These are phyloP conservation scores for Oidium heveae DNA, from an alignment of 2,329 filamentous ascomycete species.

Conservation along the genomic window DNA sequence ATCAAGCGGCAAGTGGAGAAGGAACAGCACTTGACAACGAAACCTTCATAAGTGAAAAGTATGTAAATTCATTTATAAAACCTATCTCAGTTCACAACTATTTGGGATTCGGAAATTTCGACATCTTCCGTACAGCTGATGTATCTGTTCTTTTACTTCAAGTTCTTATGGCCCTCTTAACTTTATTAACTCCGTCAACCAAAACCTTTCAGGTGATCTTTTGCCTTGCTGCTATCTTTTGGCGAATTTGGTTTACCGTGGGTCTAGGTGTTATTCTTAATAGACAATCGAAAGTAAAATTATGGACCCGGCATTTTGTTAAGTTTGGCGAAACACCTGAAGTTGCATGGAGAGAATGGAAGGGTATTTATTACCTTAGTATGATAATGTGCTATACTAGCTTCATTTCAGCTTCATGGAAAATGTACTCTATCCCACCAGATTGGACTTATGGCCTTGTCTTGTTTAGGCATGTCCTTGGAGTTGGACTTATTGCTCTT, in stretches of 20 bases:
- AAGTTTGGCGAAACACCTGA: conserved; percentile 79
- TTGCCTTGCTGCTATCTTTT: conserved; percentile 51
- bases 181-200: conserved; percentile 54
- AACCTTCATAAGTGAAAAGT: conserved; percentile 1
- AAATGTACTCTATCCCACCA: conserved; percentile 71
- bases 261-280: conserved; percentile 71
- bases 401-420: conserved; percentile 81
- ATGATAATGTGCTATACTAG: conserved; percentile 75
- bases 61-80: conserved; percentile 10
- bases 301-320: conserved; percentile 92
- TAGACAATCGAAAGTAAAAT: conserved; percentile 68
- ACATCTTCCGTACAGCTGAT: conserved; percentile 72
- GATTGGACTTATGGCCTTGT: conserved; percentile 77
- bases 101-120: conserved; percentile 59
- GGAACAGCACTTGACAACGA: conserved; percentile 9
- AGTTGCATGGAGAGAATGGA: conserved; percentile 96
- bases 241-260: conserved; percentile 79
- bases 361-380: conserved; percentile 79
- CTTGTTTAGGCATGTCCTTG: conserved; percentile 67
- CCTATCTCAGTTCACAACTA: conserved; percentile 59
- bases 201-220: conserved; percentile 53
- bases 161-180: conserved; percentile 47
- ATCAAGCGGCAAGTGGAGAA: conserved; percentile 14
- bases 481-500: conserved; percentile 52
- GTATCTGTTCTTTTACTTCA: conserved; percentile 54